Conservation (phyloP, 1,284 basidiomycete genomes). For the Cryptococcus sp. region DNA sequence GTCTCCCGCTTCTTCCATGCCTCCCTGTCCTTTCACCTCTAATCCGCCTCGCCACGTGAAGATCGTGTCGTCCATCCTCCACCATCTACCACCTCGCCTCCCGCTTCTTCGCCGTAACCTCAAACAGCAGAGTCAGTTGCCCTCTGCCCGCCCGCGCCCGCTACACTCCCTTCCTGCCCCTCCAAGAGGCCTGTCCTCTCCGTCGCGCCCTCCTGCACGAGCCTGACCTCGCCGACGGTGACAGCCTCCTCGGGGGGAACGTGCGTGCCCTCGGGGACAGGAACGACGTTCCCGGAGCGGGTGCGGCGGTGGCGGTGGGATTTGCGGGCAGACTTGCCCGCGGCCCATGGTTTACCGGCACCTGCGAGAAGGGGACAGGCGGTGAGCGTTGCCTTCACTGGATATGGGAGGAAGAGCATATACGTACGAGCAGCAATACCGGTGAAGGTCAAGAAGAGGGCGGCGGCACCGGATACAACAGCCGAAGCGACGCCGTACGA, state of each 20-base stretch:
- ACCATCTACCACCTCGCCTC: too few species aligned
- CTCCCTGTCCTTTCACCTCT: too few species aligned
- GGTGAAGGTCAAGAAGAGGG: slow-evolving; percentile 43
- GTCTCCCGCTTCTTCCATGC: too few species aligned
- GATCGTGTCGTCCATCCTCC: too few species aligned
- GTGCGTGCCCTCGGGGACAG: slow-evolving; percentile 39
- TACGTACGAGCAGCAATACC: slow-evolving; percentile 46
- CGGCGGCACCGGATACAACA: slow-evolving; percentile 35
- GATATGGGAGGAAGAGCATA: too few species aligned
- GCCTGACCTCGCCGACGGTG: slow-evolving; percentile 43
- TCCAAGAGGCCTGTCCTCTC: slow-evolving; percentile 40
- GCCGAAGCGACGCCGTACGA: slow-evolving; percentile 45
- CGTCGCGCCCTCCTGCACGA: slow-evolving; percentile 20
- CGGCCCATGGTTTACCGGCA: slow-evolving; percentile 48
- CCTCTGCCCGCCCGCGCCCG: slow-evolving; percentile 19
- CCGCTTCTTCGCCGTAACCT: background rate
- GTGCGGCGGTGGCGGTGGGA: slow-evolving; percentile 45
- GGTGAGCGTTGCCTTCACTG: background rate
- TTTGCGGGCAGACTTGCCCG: slow-evolving; percentile 42
- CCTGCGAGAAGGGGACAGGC: slow-evolving; percentile 9
- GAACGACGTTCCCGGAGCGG: slow-evolving; percentile 42
- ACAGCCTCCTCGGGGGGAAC: slow-evolving; percentile 41
- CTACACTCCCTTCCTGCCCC: slow-evolving; percentile 19
- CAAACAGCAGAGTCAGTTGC: slow-evolving; percentile 25
- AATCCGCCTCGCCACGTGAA: too few species aligned